Conservation (phyloP, 2,329 filamentous ascomycete genomes). For the Neonectria magnoliae region DNA sequence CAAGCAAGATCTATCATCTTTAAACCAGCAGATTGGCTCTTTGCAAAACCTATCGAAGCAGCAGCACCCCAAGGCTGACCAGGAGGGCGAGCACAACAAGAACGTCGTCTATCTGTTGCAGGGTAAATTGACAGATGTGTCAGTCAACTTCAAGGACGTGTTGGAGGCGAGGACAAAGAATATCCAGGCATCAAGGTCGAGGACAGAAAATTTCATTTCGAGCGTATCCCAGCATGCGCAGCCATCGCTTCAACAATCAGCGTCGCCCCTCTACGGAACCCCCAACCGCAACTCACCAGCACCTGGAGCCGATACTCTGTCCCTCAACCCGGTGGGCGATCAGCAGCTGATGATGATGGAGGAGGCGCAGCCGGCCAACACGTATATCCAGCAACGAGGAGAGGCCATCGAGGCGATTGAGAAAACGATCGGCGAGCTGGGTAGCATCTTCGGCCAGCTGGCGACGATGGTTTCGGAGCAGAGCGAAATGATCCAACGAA, state of each 20-base stretch:
- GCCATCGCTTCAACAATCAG: slow-evolving; percentile 74
- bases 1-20: slow-evolving; percentile 89
- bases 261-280: slow-evolving; percentile 87
- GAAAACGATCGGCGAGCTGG: slow-evolving; percentile 91
- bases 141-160: slow-evolving; percentile 96
- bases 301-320: slow-evolving; percentile 79
- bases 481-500: slow-evolving; percentile 96
- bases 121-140: slow-evolving; percentile 90
- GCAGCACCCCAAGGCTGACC: slow-evolving; percentile 77
- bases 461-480: slow-evolving; percentile 98
- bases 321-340: slow-evolving; percentile 81
- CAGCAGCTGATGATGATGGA: slow-evolving; percentile 92
- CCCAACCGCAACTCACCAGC: slow-evolving; percentile 74
- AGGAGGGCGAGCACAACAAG: slow-evolving; percentile 97
- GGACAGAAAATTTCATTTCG: slow-evolving; percentile 97
- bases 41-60: slow-evolving; percentile 82
- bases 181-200: slow-evolving; percentile 89
- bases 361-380: slow-evolving; percentile 87
- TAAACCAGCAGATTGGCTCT: slow-evolving; percentile 86
- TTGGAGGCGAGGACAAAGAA: slow-evolving; percentile 97
- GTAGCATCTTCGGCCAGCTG: slow-evolving; percentile 89
- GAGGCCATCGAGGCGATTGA: slow-evolving; percentile 98
- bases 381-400: slow-evolving; percentile 91
- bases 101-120: slow-evolving; percentile 94
- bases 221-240: slow-evolving; percentile 83